Percentiles rank a stretch among this genome's conserved stretches.
Evolutionary conservation across 805 yeast species (phyloP).

Genomic region (Zygoascus tannicola): DNA sequence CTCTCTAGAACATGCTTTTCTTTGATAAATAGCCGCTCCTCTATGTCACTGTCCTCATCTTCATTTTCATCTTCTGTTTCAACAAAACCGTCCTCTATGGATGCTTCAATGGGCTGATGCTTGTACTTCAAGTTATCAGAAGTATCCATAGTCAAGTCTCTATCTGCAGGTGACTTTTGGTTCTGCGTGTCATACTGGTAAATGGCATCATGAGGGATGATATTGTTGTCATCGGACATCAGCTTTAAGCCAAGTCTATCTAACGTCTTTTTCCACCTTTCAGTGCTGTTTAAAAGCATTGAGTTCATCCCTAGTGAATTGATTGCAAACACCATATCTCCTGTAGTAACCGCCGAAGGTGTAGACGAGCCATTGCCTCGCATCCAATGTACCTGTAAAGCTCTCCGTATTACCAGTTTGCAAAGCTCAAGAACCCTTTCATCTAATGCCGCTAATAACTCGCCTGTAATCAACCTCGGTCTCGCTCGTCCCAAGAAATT

Average conservation of each 20-base stretch:
- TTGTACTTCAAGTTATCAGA: background rate
- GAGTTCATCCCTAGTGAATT: background rate
- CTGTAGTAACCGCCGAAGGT: background rate
- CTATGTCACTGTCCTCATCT: background rate
- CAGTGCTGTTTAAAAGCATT: background rate
- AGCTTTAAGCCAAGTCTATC: background rate
- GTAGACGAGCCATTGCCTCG: background rate
- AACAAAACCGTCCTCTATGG: background rate
- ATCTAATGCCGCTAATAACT: background rate
- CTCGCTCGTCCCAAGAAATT: background rate
- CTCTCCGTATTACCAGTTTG: background rate
- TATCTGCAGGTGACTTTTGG: too few relatives aligned
- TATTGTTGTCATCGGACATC: background rate
- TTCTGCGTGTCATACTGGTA: background rate
- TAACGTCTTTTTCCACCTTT: background rate
- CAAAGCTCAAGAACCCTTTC: background rate
- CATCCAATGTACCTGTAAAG: background rate
- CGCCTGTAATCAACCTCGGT: background rate
- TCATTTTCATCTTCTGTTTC: slow-evolving; percentile 3
- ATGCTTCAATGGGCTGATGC: background rate
- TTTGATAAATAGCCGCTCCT: background rate
- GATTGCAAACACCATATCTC: background rate
- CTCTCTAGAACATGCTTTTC: slow-evolving; percentile 1
- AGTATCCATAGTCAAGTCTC: background rate
- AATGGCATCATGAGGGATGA: background rate